Evolutionary conservation across 306 rosid genomes (phyloP).

Genomic region (Ormosia semicastrata): DNA sequence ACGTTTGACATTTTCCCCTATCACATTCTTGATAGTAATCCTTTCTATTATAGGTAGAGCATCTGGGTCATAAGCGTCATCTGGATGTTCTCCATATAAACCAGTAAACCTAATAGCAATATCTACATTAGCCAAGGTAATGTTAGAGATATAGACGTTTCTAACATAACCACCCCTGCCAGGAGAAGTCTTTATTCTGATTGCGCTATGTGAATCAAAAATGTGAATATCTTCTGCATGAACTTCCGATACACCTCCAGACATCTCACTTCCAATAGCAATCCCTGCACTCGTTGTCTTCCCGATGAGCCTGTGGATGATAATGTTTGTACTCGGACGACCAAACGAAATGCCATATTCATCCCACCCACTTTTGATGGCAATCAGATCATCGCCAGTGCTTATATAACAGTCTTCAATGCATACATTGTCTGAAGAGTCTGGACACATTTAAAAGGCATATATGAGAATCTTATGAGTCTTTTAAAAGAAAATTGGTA

Average conservation of each 20-base stretch:
- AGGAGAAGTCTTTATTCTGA: slow-evolving; percentile 70
- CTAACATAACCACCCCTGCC: slow-evolving; percentile 79
- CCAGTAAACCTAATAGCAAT: slow-evolving; percentile 68
- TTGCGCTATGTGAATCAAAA: slow-evolving; percentile 43
- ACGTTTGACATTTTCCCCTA: slow-evolving; percentile 46
- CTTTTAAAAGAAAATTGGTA: neutral
- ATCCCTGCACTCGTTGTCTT: slow-evolving; percentile 60
- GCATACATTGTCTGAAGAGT: slow-evolving; percentile 68
- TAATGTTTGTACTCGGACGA: slow-evolving; percentile 64
- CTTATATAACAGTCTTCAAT: slow-evolving; percentile 81
- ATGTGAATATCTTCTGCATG: slow-evolving; percentile 59
- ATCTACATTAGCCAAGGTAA: slow-evolving; percentile 55
- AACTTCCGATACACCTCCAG: slow-evolving; percentile 76
- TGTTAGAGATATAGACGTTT: slow-evolving; percentile 53
- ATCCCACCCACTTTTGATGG: slow-evolving; percentile 88
- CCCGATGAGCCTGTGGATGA: slow-evolving; percentile 50
- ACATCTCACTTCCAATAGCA: slow-evolving; percentile 85
- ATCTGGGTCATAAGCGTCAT: slow-evolving; percentile 48
- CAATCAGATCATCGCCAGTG: slow-evolving; percentile 72
- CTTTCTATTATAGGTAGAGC: slow-evolving; percentile 58
- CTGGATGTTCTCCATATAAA: slow-evolving; percentile 71
- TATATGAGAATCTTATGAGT: slow-evolving; percentile 18
- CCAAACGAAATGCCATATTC: slow-evolving; percentile 68
- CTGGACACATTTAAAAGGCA: slow-evolving; percentile 42
- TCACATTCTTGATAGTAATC: slow-evolving; percentile 56